Percentiles rank a stretch among this genome's conserved stretches.
Evolutionary conservation across 1,284 basidiomycete species (phyloP).

Genomic region (Moesziomyces antarcticus): DNA sequence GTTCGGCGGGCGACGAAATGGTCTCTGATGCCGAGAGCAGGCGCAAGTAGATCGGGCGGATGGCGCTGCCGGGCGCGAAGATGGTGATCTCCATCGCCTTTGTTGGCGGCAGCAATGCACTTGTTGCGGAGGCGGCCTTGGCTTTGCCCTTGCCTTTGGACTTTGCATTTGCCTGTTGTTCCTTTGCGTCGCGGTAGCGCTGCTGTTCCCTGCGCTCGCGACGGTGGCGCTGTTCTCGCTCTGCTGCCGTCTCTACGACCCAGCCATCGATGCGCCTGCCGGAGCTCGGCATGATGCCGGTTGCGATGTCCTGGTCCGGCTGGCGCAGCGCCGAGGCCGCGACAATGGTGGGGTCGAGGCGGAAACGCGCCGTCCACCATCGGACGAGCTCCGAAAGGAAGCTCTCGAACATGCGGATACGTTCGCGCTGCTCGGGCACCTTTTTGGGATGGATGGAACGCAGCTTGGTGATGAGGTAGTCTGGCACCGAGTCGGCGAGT

Average conservation of each 20-base stretch:
- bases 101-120: slow-evolving; percentile 13
- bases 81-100: slow-evolving; percentile 70
- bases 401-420: slow-evolving; percentile 65
- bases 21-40: slow-evolving; percentile 74
- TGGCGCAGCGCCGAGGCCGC: slow-evolving; percentile 62
- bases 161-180: slow-evolving; percentile 8
- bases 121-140: neutral
- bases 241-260: slow-evolving; percentile 57
- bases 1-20: slow-evolving; percentile 80
- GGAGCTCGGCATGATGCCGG: slow-evolving; percentile 45
- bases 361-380: slow-evolving; percentile 63
- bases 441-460: slow-evolving; percentile 62
- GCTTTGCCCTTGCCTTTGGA: slow-evolving; percentile 27
- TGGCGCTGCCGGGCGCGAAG: slow-evolving; percentile 53
- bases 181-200: slow-evolving; percentile 24
- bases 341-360: slow-evolving; percentile 52
- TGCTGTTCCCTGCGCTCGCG: slow-evolving; percentile 37
- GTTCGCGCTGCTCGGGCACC: slow-evolving; percentile 60
- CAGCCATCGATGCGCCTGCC: slow-evolving; percentile 63
- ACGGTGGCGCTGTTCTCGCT: slow-evolving; percentile 58
- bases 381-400: slow-evolving; percentile 60
- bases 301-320: slow-evolving; percentile 56
- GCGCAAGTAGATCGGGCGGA: slow-evolving; percentile 62
- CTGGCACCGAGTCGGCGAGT: slow-evolving; percentile 55
- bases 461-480: slow-evolving; percentile 57